phyloP scores from a whole-genome alignment of 2,329 filamentous ascomycete genomes.

The Dactylellina drechsleri region DNA sequence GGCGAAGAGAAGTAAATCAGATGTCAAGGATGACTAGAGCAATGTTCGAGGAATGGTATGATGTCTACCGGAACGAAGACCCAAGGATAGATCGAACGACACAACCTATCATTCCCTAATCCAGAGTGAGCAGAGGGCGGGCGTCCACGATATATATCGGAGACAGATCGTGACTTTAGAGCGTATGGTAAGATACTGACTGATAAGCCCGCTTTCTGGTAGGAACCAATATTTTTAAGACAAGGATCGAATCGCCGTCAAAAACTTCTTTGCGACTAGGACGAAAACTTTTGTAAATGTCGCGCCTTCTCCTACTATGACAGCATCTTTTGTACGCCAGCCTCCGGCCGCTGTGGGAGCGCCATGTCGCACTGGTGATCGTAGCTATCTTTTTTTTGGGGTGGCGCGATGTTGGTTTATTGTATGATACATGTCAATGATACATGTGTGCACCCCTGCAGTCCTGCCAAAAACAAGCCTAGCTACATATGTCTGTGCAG shows the following conservation, averaged over 20 bases:
- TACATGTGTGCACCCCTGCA: constrained; percentile 17
- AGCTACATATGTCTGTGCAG: constrained; percentile 6
- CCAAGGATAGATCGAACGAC: constrained; percentile 21
- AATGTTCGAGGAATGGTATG: background rate
- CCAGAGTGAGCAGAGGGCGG: background rate
- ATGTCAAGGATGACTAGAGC: background rate
- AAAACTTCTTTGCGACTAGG: constrained; percentile 13
- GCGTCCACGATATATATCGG: constrained; percentile 13
- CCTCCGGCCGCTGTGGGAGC: constrained; percentile 11
- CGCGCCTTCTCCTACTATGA: background rate
- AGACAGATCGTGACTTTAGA: constrained; percentile 3
- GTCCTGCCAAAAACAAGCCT: constrained; percentile 14
- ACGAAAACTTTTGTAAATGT: constrained; percentile 14
- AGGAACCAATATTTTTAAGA: constrained; percentile 13
- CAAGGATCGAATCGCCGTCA: constrained; percentile 27
- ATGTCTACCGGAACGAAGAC: constrained; percentile 7
- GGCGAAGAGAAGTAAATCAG: background rate
- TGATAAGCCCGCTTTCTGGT: constrained; percentile 14
- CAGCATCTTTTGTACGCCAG: constrained; percentile 31
- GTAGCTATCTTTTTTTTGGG: background rate
- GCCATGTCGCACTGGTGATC: constrained; percentile 13
- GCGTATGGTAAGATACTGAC: background rate
- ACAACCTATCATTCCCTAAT: constrained; percentile 8
- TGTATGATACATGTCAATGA: constrained; percentile 23
- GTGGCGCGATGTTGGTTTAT: background rate